Evolutionary conservation across 2,329 filamentous ascomycete genomes (phyloP).

Genomic region (Anthostomella pinea): DNA sequence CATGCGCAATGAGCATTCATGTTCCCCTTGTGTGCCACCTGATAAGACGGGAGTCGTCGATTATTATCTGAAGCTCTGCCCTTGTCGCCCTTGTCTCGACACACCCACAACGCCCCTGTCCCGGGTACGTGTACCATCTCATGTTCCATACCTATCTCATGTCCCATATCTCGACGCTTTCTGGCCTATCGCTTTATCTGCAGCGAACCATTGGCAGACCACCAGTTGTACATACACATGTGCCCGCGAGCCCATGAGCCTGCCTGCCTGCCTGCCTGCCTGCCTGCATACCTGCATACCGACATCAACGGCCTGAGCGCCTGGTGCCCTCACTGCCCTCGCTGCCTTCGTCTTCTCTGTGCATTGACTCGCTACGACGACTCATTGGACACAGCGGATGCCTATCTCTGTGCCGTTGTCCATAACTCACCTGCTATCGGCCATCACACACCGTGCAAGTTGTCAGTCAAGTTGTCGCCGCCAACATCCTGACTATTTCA

Average conservation of each 20-base stretch:
- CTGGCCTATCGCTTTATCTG: constrained; percentile 31
- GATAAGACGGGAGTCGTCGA: too few relatives aligned
- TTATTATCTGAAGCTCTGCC: too few relatives aligned
- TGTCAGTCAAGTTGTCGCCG: constrained; percentile 1
- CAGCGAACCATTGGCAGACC: constrained; percentile 20
- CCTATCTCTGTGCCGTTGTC: constrained; percentile 8
- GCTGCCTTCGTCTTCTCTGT: constrained; percentile 12
- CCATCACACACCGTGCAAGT: constrained; percentile 1
- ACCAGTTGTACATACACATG: constrained; percentile 15
- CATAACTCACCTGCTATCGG: constrained; percentile 20
- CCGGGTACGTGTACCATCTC: not conserved
- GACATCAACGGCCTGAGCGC: constrained; percentile 4
- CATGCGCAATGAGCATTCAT: too few relatives aligned
- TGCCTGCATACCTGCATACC: too few relatives aligned
- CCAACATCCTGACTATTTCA: too few relatives aligned
- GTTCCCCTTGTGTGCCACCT: too few relatives aligned
- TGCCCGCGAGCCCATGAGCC: too few relatives aligned
- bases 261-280: too few relatives aligned
- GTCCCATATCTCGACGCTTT: constrained; percentile 24
- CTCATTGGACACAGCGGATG: constrained; percentile 12
- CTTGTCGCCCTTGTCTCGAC: too few relatives aligned
- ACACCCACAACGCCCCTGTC: too few relatives aligned
- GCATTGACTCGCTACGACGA: constrained; percentile 13
- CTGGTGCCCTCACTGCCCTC: constrained; percentile 2
- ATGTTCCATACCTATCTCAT: constrained; percentile 19